Conservation (phyloP, 352 stramenopile species). For the Pythium vanterpoolii region DNA sequence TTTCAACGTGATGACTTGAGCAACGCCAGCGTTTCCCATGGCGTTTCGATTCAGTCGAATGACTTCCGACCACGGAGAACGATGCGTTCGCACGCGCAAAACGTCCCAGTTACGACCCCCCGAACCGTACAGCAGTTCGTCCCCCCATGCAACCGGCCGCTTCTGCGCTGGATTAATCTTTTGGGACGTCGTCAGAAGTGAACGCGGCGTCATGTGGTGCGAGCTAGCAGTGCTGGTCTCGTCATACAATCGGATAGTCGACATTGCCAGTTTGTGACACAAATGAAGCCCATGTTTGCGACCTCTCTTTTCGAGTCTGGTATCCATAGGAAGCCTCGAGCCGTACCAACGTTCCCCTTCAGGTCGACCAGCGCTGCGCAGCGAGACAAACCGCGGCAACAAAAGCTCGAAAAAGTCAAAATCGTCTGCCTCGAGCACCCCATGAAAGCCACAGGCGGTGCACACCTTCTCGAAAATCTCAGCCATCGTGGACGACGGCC, state of each 20-base stretch:
- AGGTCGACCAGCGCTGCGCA: slow-evolving; percentile 76
- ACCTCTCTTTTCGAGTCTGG: slow-evolving; percentile 53
- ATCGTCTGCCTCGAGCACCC: slow-evolving; percentile 67
- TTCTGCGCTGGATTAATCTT: slow-evolving; percentile 76
- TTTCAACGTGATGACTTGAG: slow-evolving; percentile 83
- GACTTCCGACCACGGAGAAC: slow-evolving; percentile 79
- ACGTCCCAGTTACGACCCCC: slow-evolving; percentile 84
- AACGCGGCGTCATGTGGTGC: slow-evolving; percentile 77
- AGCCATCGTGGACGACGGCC: slow-evolving; percentile 47
- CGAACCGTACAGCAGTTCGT: slow-evolving; percentile 71
- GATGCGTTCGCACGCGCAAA: slow-evolving; percentile 68
- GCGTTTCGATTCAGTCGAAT: slow-evolving; percentile 86
- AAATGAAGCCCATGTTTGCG: slow-evolving; percentile 74
- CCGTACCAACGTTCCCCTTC: slow-evolving; percentile 86
- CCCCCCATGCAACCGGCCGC: slow-evolving; percentile 72
- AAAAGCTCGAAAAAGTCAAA: slow-evolving; percentile 85
- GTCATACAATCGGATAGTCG: slow-evolving; percentile 85
- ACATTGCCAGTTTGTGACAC: slow-evolving; percentile 86
- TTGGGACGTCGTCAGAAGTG: slow-evolving; percentile 68
- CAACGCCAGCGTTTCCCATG: slow-evolving; percentile 86
- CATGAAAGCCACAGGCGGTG: slow-evolving; percentile 69
- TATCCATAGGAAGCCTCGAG: slow-evolving; percentile 57
- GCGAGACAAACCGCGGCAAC: slow-evolving; percentile 81
- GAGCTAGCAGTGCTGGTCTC: slow-evolving; percentile 81
- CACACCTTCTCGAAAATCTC: slow-evolving; percentile 80